Evolutionary conservation across 163 green algal genomes (phyloP).

Genomic region (Prototheca wickerhamii): DNA sequence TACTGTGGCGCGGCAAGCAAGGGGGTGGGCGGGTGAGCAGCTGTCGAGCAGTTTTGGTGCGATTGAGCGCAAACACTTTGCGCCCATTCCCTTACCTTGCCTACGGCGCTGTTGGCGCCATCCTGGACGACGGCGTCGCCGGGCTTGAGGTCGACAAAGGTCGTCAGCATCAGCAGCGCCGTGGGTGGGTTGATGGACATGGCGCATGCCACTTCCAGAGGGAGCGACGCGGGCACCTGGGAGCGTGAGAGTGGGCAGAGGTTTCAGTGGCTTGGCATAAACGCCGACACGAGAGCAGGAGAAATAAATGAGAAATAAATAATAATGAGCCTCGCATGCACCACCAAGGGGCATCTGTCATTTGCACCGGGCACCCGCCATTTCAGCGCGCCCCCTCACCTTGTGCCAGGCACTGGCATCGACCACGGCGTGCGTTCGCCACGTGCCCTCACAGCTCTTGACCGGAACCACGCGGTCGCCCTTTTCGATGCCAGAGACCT

Average conservation of each 20-base stretch:
- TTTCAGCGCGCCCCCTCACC: not conserved
- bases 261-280: constrained; percentile 6
- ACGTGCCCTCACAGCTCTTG: constrained; percentile 54
- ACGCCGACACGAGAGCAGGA: too few relatives aligned
- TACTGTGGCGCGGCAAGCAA: too few relatives aligned
- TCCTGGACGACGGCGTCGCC: constrained; percentile 84
- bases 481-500: constrained; percentile 29
- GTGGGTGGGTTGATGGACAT: constrained; percentile 78
- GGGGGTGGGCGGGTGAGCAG: too few relatives aligned
- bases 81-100: constrained; percentile 60
- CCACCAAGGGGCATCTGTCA: not conserved
- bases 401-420: constrained; percentile 28
- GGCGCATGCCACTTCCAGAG: constrained; percentile 51
- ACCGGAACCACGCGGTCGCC: constrained; percentile 69
- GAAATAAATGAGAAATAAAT: too few relatives aligned
- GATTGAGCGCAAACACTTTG: too few relatives aligned
- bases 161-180: constrained; percentile 69
- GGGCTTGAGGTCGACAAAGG: constrained; percentile 60
- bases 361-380: not conserved
- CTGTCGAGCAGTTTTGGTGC: too few relatives aligned
- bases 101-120: constrained; percentile 71
- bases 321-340: too few relatives aligned
- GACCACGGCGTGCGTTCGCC: constrained; percentile 45
- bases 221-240: constrained; percentile 47
- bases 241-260: constrained; percentile 13